These are phyloP conservation scores for Ophiostoma sp. DNA, from an alignment of 2,329 filamentous ascomycete genomes.

Conservation along the genomic window DNA sequence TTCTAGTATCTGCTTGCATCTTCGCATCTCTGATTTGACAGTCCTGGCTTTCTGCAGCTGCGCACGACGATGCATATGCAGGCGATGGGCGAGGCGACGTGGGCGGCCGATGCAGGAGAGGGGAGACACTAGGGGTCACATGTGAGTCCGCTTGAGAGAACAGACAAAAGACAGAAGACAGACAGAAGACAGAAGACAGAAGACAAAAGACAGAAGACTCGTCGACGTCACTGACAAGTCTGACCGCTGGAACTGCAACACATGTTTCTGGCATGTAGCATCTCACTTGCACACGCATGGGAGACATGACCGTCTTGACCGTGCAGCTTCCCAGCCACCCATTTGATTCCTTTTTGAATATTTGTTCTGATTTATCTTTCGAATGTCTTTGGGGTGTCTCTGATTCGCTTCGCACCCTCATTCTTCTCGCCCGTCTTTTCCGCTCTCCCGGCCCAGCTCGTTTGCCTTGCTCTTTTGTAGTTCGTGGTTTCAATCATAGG, in stretches of 20 bases:
- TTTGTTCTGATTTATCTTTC: too few relatives aligned
- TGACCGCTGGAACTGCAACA: neutral
- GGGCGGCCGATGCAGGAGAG: neutral
- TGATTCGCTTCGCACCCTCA: neutral
- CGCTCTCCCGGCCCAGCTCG: neutral
- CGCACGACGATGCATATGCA: conserved; percentile 1
- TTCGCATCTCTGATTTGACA: neutral
- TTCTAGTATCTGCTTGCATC: too few relatives aligned
- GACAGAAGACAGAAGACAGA: too few relatives aligned
- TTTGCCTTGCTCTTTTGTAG: too few relatives aligned
- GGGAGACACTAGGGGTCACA: neutral
- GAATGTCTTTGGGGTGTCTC: neutral
- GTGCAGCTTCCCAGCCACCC: neutral
- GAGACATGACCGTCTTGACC: neutral
- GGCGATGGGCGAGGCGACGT: neutral
- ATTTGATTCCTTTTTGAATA: neutral
- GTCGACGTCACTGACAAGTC: too few relatives aligned
- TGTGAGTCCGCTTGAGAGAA: too few relatives aligned
- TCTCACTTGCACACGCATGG: neutral
- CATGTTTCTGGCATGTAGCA: neutral
- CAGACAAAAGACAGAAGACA: too few relatives aligned
- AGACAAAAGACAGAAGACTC: too few relatives aligned
- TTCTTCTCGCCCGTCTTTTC: neutral
- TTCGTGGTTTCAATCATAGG: too few relatives aligned
- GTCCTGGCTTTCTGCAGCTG: neutral